phyloP scores from a whole-genome alignment of 2,329 filamentous ascomycete species.

The Fusarium penzigii region DNA sequence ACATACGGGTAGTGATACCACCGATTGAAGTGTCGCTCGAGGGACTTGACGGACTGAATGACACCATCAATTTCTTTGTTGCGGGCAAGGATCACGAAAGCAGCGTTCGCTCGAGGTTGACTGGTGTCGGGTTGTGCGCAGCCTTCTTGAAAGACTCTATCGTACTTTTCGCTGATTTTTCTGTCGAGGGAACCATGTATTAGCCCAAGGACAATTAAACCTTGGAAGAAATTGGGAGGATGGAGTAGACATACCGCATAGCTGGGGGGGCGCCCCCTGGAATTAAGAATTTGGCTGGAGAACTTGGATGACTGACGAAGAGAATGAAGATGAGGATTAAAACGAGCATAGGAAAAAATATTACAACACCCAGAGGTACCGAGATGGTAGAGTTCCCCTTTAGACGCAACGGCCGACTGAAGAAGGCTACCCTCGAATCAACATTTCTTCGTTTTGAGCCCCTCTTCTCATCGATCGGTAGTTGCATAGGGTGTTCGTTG shows the following conservation, averaged over 20 bases:
- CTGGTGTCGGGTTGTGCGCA: constrained; percentile 81
- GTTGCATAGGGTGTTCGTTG: constrained; percentile 40
- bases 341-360: constrained; percentile 90
- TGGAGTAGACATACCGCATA: constrained; percentile 69
- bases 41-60: constrained; percentile 94
- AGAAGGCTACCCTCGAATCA: constrained; percentile 69
- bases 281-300: constrained; percentile 79
- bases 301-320: constrained; percentile 84
- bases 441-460: constrained; percentile 41
- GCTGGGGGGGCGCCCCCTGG: constrained; percentile 84
- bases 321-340: constrained; percentile 88
- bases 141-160: constrained; percentile 92
- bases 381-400: constrained; percentile 91
- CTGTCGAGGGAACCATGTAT: constrained; percentile 47
- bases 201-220: constrained; percentile 11
- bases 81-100: constrained; percentile 90
- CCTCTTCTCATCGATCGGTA: constrained; percentile 53
- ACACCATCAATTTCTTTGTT: constrained; percentile 98
- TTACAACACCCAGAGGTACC: constrained; percentile 86
- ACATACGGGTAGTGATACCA: constrained; percentile 99
- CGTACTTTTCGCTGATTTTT: constrained; percentile 95
- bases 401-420: constrained; percentile 82
- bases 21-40: constrained; percentile 97
- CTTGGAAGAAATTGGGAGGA: background rate
- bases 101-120: constrained; percentile 84